Evolutionary conservation across 2,329 filamentous ascomycete species (phyloP).

Genomic region (Talaromyces atroroseus): DNA sequence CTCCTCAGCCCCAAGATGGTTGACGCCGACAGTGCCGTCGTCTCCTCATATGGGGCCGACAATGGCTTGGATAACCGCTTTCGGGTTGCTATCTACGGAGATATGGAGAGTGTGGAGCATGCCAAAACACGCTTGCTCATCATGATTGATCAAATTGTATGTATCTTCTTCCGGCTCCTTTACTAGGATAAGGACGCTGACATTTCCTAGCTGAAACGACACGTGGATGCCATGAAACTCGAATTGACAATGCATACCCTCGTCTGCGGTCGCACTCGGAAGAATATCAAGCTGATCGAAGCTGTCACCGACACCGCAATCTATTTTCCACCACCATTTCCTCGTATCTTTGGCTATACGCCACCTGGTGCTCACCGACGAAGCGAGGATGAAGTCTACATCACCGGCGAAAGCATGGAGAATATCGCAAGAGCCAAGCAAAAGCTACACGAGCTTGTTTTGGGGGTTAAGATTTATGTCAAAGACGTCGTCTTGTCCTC

Average conservation of each 20-base stretch:
- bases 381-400: constrained; percentile 85
- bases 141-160: constrained; percentile 90
- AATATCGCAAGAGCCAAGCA: constrained; percentile 84
- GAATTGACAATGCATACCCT: constrained; percentile 86
- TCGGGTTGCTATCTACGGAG: constrained; percentile 89
- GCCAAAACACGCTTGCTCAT: constrained; percentile 94
- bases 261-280: constrained; percentile 85
- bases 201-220: constrained; percentile 44
- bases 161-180: constrained; percentile 9
- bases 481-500: constrained; percentile 89
- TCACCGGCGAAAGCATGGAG: constrained; percentile 82
- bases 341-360: constrained; percentile 82
- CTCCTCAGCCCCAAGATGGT: constrained; percentile 83
- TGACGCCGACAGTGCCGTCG: constrained; percentile 66
- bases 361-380: constrained; percentile 75
- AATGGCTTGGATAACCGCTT: constrained; percentile 81
- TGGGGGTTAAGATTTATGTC: constrained; percentile 74
- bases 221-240: constrained; percentile 72
- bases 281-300: constrained; percentile 97
- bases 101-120: constrained; percentile 91
- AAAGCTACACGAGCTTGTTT: constrained; percentile 80
- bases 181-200: neutral
- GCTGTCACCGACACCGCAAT: constrained; percentile 93
- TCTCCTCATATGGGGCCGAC: constrained; percentile 68
- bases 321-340: constrained; percentile 94